These are phyloP conservation scores for Cytospora piceae DNA, from an alignment of 2,329 filamentous ascomycete genomes.

Conservation along the genomic window DNA sequence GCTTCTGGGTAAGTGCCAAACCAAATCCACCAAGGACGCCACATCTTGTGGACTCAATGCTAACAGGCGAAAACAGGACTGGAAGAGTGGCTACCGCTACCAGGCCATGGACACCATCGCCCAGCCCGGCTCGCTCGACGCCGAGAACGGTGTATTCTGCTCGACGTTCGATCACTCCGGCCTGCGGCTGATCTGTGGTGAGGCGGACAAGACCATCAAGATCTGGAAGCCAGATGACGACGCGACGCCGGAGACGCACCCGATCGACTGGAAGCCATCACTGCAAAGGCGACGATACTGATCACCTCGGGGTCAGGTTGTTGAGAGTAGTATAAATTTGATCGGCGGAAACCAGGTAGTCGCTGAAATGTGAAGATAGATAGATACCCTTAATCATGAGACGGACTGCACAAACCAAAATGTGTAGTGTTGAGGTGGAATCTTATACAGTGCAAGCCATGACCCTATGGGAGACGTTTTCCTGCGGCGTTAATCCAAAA, in stretches of 20 bases:
- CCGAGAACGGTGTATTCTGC: slow-evolving; percentile 93
- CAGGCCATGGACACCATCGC: slow-evolving; percentile 89
- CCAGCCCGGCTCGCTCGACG: slow-evolving; percentile 91
- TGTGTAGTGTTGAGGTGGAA: background rate
- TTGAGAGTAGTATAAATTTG: background rate
- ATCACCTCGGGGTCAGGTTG: slow-evolving; percentile 12
- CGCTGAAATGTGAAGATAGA: background rate
- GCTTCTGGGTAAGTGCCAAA: slow-evolving; percentile 68
- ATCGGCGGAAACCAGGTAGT: background rate
- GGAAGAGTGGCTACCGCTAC: slow-evolving; percentile 94
- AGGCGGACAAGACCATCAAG: slow-evolving; percentile 98
- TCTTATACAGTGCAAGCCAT: background rate
- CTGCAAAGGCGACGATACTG: slow-evolving; percentile 77
- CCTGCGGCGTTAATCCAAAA: background rate
- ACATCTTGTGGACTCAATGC: background rate
- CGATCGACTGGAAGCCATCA: slow-evolving; percentile 88
- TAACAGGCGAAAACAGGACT: slow-evolving; percentile 57
- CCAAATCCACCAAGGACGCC: background rate
- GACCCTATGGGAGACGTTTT: background rate
- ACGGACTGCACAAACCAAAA: background rate
- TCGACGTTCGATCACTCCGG: slow-evolving; percentile 91
- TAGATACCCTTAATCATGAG: slow-evolving; percentile 2
- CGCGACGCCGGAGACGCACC: slow-evolving; percentile 89
- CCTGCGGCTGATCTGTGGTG: slow-evolving; percentile 86
- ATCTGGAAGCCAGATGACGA: slow-evolving; percentile 94